phyloP scores from a whole-genome alignment of 441 rosid species.

The Pelargonium myrrhifolium region DNA sequence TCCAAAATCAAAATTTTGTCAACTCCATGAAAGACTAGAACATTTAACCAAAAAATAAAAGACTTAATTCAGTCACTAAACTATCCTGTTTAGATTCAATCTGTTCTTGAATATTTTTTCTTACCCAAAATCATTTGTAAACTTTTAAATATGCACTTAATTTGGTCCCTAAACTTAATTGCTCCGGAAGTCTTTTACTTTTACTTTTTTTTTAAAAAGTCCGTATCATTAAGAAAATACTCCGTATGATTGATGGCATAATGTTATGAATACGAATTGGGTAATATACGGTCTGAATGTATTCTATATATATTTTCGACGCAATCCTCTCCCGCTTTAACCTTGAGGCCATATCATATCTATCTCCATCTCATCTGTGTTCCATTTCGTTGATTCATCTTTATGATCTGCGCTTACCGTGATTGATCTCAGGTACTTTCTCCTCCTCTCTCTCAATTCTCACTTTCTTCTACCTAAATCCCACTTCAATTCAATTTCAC shows the following conservation, averaged over 20 bases:
- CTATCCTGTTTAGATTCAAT: no score
- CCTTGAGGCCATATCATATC: not conserved
- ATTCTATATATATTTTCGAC: not conserved
- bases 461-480: not conserved
- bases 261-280: not conserved
- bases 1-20: no score
- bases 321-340: constrained; percentile 9
- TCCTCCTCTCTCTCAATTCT: not conserved
- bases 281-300: not conserved
- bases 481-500: not conserved
- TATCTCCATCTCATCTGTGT: not conserved
- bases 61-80: no score
- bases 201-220: no score
- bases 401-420: not conserved
- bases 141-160: no score
- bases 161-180: no score
- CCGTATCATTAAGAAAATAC: no score
- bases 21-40: no score
- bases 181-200: no score
- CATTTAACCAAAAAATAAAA: no score
- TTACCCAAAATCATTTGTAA: no score
- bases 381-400: not conserved
- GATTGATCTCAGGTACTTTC: not conserved
- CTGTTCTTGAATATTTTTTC: no score
- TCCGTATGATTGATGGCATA: not conserved